Percentiles rank a stretch among this genome's conserved stretches.
These are phyloP conservation scores for Coemansia sp. DNA, from an alignment of 192 early-diverging fungal genomes.

Conservation along the genomic window DNA sequence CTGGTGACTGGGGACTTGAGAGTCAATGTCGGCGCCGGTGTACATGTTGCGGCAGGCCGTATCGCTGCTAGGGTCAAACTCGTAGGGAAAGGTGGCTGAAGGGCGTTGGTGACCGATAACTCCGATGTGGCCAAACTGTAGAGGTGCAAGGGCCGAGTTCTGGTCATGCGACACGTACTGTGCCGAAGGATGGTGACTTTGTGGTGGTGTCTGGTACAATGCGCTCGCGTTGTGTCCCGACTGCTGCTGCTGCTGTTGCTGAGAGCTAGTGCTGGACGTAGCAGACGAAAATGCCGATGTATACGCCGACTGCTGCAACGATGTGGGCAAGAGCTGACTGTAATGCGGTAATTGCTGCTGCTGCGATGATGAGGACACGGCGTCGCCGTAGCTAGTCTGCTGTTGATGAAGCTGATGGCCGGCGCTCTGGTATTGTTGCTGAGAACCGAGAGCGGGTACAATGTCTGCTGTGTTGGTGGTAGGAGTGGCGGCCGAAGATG, in stretches of 20 bases:
- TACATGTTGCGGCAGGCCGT: slow-evolving; percentile 47
- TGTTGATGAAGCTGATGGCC: slow-evolving; percentile 29
- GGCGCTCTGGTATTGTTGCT: slow-evolving; percentile 18
- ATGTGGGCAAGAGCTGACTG: slow-evolving; percentile 25
- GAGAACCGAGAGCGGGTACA: slow-evolving; percentile 14
- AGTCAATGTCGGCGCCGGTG: slow-evolving; percentile 35
- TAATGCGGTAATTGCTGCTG: slow-evolving; percentile 23
- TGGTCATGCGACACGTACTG: slow-evolving; percentile 56
- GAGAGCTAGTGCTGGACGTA: slow-evolving; percentile 17
- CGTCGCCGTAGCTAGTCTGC: slow-evolving; percentile 29
- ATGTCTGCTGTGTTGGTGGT: slow-evolving; percentile 24
- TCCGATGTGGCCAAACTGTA: slow-evolving; percentile 42
- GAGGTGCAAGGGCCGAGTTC: slow-evolving; percentile 40
- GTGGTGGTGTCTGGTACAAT: slow-evolving; percentile 41
- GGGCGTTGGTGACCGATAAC: slow-evolving; percentile 50
- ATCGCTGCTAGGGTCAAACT: slow-evolving; percentile 48
- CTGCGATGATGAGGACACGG: slow-evolving; percentile 16
- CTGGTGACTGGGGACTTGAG: slow-evolving; percentile 38
- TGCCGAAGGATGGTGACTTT: slow-evolving; percentile 34
- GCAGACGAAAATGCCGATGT: slow-evolving; percentile 38
- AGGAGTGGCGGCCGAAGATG: slow-evolving; percentile 30
- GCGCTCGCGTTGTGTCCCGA: slow-evolving; percentile 15
- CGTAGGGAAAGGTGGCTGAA: slow-evolving; percentile 39
- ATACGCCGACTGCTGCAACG: slow-evolving; percentile 32
- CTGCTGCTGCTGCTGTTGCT: slow-evolving; percentile 27